Conservation (phyloP, 345 rosid genomes). For the Nephelium lappaceum region DNA sequence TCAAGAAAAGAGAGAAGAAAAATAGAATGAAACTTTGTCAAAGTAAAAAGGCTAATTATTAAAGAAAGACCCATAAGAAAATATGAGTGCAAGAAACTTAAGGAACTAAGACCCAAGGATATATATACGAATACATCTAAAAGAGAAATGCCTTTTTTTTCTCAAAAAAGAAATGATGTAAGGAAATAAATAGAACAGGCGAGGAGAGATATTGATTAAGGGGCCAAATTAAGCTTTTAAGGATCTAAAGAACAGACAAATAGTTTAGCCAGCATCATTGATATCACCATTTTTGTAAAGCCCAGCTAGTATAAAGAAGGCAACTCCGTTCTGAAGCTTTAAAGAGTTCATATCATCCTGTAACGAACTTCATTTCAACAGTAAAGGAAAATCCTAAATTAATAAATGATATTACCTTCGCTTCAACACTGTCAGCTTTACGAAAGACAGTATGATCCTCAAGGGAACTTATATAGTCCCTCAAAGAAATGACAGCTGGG, state of each 20-base stretch:
- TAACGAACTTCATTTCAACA: slow-evolving; percentile 13
- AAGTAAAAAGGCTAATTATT: background rate
- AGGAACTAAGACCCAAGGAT: background rate
- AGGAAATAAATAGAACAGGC: background rate
- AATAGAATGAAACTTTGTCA: background rate
- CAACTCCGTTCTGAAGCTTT: background rate
- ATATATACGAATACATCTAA: background rate
- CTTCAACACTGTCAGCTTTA: slow-evolving; percentile 36
- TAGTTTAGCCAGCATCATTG: slow-evolving; percentile 5
- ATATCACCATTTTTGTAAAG: background rate
- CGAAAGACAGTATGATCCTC: slow-evolving; percentile 50
- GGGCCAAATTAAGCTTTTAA: slow-evolving; percentile 4
- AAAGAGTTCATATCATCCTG: background rate
- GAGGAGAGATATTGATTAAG: background rate
- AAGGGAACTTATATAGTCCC: slow-evolving; percentile 59
- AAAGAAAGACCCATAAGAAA: background rate
- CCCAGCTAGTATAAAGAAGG: background rate
- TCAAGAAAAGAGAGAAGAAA: background rate
- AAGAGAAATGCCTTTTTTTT: background rate
- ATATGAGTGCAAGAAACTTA: background rate
- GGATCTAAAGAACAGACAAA: background rate
- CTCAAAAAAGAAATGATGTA: background rate
- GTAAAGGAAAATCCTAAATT: background rate
- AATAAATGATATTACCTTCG: slow-evolving; percentile 45
- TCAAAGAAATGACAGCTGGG: slow-evolving; percentile 60